Evolutionary conservation across 768 basidiomycete genomes (phyloP).

Genomic region (Boletus rex-veris): DNA sequence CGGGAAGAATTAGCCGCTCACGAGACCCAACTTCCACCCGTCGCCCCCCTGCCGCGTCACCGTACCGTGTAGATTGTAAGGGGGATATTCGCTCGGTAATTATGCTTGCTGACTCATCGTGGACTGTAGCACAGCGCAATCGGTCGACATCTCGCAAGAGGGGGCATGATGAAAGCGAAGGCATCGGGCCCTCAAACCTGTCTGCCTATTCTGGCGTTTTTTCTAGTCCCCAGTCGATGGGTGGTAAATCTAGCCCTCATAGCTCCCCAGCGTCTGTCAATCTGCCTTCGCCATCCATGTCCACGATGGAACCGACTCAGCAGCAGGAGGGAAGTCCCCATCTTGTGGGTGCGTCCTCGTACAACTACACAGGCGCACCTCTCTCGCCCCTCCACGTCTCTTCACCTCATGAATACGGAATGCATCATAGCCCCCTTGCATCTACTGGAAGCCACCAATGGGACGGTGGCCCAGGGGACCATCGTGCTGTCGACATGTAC

Average conservation of each 20-base stretch:
- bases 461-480: constrained; percentile 41
- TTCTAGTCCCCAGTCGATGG: constrained; percentile 47
- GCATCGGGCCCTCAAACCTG: constrained; percentile 39
- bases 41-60: constrained; percentile 56
- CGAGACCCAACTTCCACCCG: constrained; percentile 53
- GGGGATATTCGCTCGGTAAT: constrained; percentile 3
- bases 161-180: constrained; percentile 63
- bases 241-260: constrained; percentile 55
- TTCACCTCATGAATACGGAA: constrained; percentile 54
- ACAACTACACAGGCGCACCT: constrained; percentile 42
- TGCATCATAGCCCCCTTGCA: constrained; percentile 33
- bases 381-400: constrained; percentile 51
- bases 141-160: constrained; percentile 75
- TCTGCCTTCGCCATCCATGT: constrained; percentile 65
- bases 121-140: constrained; percentile 54
- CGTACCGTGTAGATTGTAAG: constrained; percentile 66
- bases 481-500: constrained; percentile 42
- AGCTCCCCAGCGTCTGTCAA: constrained; percentile 74
- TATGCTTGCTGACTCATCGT: constrained; percentile 16
- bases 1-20: constrained; percentile 55
- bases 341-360: constrained; percentile 42
- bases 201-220: constrained; percentile 52
- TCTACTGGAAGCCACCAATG: constrained; percentile 37
- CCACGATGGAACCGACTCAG: constrained; percentile 43
- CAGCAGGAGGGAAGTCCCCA: constrained; percentile 55